Conservation (phyloP, 352 stramenopile species). For the Phytopythium mirpurense region DNA sequence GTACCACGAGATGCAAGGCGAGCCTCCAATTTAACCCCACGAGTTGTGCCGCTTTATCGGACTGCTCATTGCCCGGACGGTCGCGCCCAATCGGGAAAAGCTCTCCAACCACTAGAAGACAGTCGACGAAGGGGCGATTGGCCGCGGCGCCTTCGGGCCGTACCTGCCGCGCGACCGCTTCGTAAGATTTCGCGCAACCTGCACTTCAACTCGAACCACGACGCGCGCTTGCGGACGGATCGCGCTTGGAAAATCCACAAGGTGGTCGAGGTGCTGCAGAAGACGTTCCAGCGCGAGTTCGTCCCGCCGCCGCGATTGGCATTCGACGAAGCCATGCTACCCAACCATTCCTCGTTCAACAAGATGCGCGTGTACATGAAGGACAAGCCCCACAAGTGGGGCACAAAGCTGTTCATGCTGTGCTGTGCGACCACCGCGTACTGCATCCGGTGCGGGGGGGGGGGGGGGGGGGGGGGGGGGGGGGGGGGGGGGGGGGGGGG, state of each 20-base stretch:
- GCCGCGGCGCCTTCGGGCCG: conserved; percentile 6
- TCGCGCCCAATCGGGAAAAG: conserved; percentile 14
- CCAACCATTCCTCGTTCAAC: conserved; percentile 11
- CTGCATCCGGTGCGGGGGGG: conserved; percentile 14
- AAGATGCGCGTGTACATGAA: conserved; percentile 16
- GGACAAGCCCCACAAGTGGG: conserved; percentile 12
- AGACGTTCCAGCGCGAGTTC: conserved; percentile 10
- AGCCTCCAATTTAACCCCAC: neutral
- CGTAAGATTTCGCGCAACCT: conserved; percentile 11
- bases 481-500: no score
- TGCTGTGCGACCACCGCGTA: conserved; percentile 13
- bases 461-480: no score
- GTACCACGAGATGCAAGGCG: neutral
- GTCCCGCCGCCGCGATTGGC: conserved; percentile 6
- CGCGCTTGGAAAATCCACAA: conserved; percentile 15
- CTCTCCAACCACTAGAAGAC: conserved; percentile 14
- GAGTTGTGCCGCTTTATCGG: conserved; percentile 9
- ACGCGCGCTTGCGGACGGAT: conserved; percentile 3
- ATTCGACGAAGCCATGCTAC: conserved; percentile 17
- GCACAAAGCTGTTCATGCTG: conserved; percentile 13
- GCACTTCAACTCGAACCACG: conserved; percentile 15
- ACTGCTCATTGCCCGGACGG: conserved; percentile 1
- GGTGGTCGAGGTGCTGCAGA: conserved; percentile 12
- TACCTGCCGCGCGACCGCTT: conserved; percentile 10
- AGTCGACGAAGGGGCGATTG: conserved; percentile 6